phyloP scores from a whole-genome alignment of 2,329 filamentous ascomycete genomes.

The Sporothrix luriei region DNA sequence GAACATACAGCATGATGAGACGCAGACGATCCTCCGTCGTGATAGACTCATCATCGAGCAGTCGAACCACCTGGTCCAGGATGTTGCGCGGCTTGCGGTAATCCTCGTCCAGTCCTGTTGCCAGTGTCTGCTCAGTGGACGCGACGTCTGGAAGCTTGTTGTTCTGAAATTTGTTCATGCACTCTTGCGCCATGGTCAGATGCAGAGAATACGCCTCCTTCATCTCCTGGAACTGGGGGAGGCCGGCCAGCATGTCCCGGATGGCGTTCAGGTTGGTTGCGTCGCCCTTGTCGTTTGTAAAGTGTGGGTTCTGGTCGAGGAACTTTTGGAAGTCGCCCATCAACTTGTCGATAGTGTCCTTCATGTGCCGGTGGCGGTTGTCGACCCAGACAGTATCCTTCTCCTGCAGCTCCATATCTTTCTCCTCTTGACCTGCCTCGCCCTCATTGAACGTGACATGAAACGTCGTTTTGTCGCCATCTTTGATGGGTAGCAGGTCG shows the following conservation, averaged over 20 bases:
- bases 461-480: slow-evolving; percentile 85
- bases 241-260: slow-evolving; percentile 92
- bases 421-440: slow-evolving; percentile 69
- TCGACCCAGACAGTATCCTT: slow-evolving; percentile 94
- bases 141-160: slow-evolving; percentile 86
- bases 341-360: slow-evolving; percentile 91
- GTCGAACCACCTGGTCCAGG: slow-evolving; percentile 78
- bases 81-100: slow-evolving; percentile 87
- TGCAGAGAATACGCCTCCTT: slow-evolving; percentile 95
- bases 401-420: slow-evolving; percentile 88
- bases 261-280: slow-evolving; percentile 84
- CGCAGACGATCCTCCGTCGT: slow-evolving; percentile 74
- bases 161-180: slow-evolving; percentile 88
- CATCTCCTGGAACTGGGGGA: slow-evolving; percentile 93
- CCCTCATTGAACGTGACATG: slow-evolving; percentile 78
- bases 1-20: slow-evolving; percentile 79
- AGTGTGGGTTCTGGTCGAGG: slow-evolving; percentile 86
- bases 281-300: slow-evolving; percentile 71
- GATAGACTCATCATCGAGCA: slow-evolving; percentile 84
- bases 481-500: slow-evolving; percentile 84
- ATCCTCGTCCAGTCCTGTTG: slow-evolving; percentile 91
- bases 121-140: slow-evolving; percentile 84
- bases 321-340: slow-evolving; percentile 93
- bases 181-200: slow-evolving; percentile 94
- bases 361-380: slow-evolving; percentile 95